Evolutionary conservation across 768 basidiomycete species (phyloP).

Genomic region (Mycena amicta): DNA sequence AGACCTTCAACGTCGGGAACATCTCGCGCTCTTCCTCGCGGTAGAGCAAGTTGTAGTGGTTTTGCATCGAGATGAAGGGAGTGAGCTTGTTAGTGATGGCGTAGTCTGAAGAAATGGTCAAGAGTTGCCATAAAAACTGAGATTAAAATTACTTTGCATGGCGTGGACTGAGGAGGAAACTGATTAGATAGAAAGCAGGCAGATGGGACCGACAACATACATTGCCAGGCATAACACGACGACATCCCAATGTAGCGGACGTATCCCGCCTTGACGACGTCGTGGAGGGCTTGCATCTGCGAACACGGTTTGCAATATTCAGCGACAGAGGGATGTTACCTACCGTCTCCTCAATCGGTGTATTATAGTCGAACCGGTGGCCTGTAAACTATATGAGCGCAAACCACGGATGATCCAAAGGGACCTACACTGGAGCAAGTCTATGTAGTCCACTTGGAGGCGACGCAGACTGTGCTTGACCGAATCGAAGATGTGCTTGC

Average conservation of each 20-base stretch:
- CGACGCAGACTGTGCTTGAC: slow-evolving; percentile 46
- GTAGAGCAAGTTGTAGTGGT: slow-evolving; percentile 63
- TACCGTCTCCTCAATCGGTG: slow-evolving; percentile 61
- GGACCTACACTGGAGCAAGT: slow-evolving; percentile 60
- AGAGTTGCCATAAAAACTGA: background rate
- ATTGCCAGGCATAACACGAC: slow-evolving; percentile 58
- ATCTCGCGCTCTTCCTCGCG: slow-evolving; percentile 69
- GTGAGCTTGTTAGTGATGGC: slow-evolving; percentile 59
- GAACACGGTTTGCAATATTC: too few species aligned
- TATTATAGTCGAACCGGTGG: slow-evolving; percentile 59
- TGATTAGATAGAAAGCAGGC: background rate
- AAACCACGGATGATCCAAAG: too few species aligned
- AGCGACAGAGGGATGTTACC: slow-evolving; percentile 1
- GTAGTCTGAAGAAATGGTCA: too few species aligned
- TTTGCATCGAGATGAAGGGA: slow-evolving; percentile 72
- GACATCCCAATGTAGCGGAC: slow-evolving; percentile 65
- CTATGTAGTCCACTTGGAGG: slow-evolving; percentile 56
- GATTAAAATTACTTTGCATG: slow-evolving; percentile 50
- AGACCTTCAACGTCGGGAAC: slow-evolving; percentile 60
- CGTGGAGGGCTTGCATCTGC: slow-evolving; percentile 70
- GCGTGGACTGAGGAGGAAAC: slow-evolving; percentile 48
- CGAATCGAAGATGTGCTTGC: slow-evolving; percentile 65
- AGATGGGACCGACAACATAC: slow-evolving; percentile 35
- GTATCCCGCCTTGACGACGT: slow-evolving; percentile 64
- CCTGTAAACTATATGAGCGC: too few species aligned